A percentile compares a stretch with the other conserved stretches of the same genome.
Conservation (phyloP, 192 early-diverging fungal species). For the Backusella circina region DNA sequence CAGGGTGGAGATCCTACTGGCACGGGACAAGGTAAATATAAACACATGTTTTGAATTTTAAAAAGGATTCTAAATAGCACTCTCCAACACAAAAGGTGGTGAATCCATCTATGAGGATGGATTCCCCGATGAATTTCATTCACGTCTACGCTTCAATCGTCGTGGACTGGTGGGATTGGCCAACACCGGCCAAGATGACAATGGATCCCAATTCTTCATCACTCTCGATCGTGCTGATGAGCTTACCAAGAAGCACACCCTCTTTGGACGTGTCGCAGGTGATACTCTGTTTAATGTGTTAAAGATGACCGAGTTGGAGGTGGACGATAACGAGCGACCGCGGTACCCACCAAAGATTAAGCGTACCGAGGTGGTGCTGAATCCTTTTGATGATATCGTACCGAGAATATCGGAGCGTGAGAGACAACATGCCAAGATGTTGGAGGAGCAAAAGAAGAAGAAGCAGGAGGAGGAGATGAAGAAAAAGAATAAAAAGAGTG, state of each 20-base stretch:
- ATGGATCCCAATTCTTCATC: slow-evolving; percentile 94
- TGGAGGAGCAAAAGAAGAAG: slow-evolving; percentile 35
- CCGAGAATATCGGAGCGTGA: slow-evolving; percentile 56
- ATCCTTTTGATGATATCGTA: slow-evolving; percentile 91
- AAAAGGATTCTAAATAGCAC: neutral
- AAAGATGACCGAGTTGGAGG: slow-evolving; percentile 79
- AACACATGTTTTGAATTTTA: neutral
- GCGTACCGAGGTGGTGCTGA: slow-evolving; percentile 64
- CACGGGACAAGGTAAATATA: slow-evolving; percentile 48
- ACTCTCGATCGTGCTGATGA: slow-evolving; percentile 82
- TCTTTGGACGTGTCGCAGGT: slow-evolving; percentile 91
- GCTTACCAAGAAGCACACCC: slow-evolving; percentile 84
- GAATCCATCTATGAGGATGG: slow-evolving; percentile 82
- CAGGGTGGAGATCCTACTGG: slow-evolving; percentile 96
- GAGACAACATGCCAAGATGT: slow-evolving; percentile 16
- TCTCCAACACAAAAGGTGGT: slow-evolving; percentile 61
- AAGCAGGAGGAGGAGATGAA: neutral
- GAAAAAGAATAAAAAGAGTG: slow-evolving; percentile 23
- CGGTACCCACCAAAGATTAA: slow-evolving; percentile 68
- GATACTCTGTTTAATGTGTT: slow-evolving; percentile 90
- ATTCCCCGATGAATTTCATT: slow-evolving; percentile 92
- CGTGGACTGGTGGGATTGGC: slow-evolving; percentile 91
- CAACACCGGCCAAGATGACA: slow-evolving; percentile 75
- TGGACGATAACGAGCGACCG: slow-evolving; percentile 79
- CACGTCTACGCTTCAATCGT: slow-evolving; percentile 82